A percentile compares a stretch with the other conserved stretches of the same genome.
Conservation (phyloP, 2,329 filamentous ascomycete species). For the Thielaviopsis euricoi region DNA sequence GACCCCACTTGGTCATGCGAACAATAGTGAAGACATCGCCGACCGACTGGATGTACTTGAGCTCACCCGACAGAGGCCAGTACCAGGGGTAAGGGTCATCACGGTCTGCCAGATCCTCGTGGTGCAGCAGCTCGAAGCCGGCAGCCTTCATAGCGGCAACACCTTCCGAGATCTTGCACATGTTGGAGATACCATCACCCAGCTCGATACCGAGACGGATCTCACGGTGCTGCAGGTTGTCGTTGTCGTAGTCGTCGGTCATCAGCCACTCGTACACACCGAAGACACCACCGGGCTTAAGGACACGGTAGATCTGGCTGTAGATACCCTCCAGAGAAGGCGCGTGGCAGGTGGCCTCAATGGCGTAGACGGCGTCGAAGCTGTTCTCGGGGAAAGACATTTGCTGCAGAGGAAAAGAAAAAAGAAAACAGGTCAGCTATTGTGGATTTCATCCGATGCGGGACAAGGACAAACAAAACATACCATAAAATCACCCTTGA, state of each 20-base stretch:
- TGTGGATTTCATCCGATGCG: background rate
- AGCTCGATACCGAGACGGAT: slow-evolving; percentile 91
- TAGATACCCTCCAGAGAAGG: slow-evolving; percentile 85
- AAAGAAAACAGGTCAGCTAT: background rate
- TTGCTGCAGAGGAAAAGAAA: slow-evolving; percentile 38
- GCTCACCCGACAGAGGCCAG: slow-evolving; percentile 74
- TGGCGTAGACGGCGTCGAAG: slow-evolving; percentile 92
- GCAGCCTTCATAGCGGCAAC: slow-evolving; percentile 69
- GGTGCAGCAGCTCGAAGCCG: slow-evolving; percentile 66
- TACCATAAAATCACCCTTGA: slow-evolving; percentile 94
- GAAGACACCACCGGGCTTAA: slow-evolving; percentile 91
- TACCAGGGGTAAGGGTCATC: slow-evolving; percentile 76
- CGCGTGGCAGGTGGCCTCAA: slow-evolving; percentile 92
- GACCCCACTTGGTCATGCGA: slow-evolving; percentile 77
- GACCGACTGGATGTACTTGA: slow-evolving; percentile 65
- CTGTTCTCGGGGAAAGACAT: slow-evolving; percentile 86
- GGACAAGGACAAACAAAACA: slow-evolving; percentile 11
- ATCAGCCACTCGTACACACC: slow-evolving; percentile 99
- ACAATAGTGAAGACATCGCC: slow-evolving; percentile 70
- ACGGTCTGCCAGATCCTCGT: slow-evolving; percentile 74
- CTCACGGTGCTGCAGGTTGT: slow-evolving; percentile 69
- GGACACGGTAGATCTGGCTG: slow-evolving; percentile 80
- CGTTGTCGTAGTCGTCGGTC: slow-evolving; percentile 88
- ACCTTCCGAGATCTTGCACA: slow-evolving; percentile 75
- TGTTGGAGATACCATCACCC: slow-evolving; percentile 93